Conservation (phyloP, 2,329 filamentous ascomycete genomes). For the Colletotrichum truncatum region DNA sequence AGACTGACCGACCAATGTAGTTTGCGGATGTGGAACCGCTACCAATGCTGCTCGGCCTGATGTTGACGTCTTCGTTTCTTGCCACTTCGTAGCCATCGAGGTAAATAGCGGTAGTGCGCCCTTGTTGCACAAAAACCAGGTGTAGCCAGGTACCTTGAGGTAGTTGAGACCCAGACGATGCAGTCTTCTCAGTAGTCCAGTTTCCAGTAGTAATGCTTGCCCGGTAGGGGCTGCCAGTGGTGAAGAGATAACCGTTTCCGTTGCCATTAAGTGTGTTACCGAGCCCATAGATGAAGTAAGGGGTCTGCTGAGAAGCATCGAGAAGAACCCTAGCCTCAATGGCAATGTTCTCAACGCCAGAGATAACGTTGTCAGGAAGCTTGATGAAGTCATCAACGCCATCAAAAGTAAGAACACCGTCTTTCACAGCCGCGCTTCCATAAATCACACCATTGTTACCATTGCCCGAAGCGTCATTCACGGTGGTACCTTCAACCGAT, state of each 20-base stretch:
- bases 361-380: conserved; percentile 34
- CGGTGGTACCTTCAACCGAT: conserved; percentile 6
- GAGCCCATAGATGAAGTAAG: conserved; percentile 37
- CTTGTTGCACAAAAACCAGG: conserved; percentile 32
- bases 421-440: conserved; percentile 28
- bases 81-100: conserved; percentile 44
- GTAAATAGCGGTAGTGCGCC: conserved; percentile 35
- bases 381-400: conserved; percentile 35
- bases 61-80: conserved; percentile 18
- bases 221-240: conserved; percentile 35
- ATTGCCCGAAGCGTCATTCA: conserved; percentile 34
- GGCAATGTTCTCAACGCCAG: conserved; percentile 30
- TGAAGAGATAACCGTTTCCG: conserved; percentile 36
- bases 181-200: conserved; percentile 32
- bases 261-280: conserved; percentile 33
- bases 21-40: conserved; percentile 33
- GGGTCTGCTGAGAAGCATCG: conserved; percentile 29
- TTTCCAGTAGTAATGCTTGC: conserved; percentile 33
- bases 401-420: conserved; percentile 33
- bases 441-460: conserved; percentile 32
- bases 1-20: conserved; percentile 35
- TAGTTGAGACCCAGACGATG: conserved; percentile 27
- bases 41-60: conserved; percentile 31
- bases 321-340: conserved; percentile 33
- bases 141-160: conserved; percentile 33